phyloP scores from a whole-genome alignment of 108 stramenopile genomes.

The Skeletonema tropicum region DNA sequence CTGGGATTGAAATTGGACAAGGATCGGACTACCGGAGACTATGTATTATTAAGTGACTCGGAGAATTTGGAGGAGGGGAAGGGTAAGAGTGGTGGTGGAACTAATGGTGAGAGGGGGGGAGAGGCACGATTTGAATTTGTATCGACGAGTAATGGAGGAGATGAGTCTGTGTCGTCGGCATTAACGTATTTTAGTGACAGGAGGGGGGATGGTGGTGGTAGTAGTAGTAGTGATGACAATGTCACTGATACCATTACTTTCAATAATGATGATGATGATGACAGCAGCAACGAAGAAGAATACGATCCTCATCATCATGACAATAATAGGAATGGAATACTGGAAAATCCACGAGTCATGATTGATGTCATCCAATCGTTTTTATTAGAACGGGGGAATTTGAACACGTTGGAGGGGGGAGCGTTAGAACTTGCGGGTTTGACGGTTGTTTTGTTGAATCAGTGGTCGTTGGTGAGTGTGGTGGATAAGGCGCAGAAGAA shows the following conservation, averaged over 20 bases:
- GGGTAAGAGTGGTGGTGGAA: not conserved
- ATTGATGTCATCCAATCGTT: conserved; percentile 3
- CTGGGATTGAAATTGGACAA: not conserved
- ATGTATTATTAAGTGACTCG: not conserved
- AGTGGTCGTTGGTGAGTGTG: conserved; percentile 3
- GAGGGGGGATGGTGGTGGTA: not conserved
- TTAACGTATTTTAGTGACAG: not conserved
- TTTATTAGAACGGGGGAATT: not conserved
- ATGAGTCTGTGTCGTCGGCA: conserved; percentile 1
- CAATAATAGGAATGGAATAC: not conserved
- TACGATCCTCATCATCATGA: too few relatives aligned
- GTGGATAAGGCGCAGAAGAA: not conserved
- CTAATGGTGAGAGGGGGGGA: not conserved
- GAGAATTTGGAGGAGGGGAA: not conserved
- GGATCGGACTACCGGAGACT: not conserved
- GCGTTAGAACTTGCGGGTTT: not conserved
- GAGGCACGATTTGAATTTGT: not conserved
- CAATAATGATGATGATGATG: not conserved
- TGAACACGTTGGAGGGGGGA: not conserved
- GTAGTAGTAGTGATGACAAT: not conserved
- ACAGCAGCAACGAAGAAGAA: too few relatives aligned
- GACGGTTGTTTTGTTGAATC: conserved; percentile 3
- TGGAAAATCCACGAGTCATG: not conserved
- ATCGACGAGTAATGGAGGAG: not conserved
- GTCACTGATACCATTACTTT: not conserved